Evolutionary conservation across 805 yeast genomes (phyloP).

Genomic region (Metschnikowia cerradonensis): DNA sequence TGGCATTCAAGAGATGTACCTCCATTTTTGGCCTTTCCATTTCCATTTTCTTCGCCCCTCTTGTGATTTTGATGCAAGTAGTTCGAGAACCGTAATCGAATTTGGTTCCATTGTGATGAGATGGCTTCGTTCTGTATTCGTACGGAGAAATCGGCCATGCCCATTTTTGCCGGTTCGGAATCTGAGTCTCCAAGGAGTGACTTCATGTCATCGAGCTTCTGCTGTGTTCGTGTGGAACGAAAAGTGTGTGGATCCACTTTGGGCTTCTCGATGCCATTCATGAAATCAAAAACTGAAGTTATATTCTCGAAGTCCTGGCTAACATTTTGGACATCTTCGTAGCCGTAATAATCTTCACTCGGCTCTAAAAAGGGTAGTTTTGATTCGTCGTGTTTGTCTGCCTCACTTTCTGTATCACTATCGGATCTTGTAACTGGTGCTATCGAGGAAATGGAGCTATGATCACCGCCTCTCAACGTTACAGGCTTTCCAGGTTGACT

Average conservation of each 20-base stretch:
- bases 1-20: constrained; percentile 1
- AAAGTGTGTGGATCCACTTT: background rate
- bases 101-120: constrained; percentile 33
- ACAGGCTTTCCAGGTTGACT: background rate
- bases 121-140: constrained; percentile 37
- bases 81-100: constrained; percentile 31
- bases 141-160: constrained; percentile 17
- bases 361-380: background rate
- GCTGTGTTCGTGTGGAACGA: constrained; percentile 29
- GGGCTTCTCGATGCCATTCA: constrained; percentile 6
- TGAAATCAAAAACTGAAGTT: constrained; percentile 10
- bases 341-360: background rate
- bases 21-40: background rate
- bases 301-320: constrained; percentile 1
- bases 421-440: background rate
- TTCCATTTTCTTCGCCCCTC: background rate
- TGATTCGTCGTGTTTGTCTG: background rate
- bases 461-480: background rate
- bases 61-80: background rate
- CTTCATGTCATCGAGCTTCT: constrained; percentile 32
- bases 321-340: background rate
- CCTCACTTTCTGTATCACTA: background rate
- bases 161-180: background rate
- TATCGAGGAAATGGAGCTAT: background rate
- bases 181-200: constrained; percentile 18